phyloP scores from a whole-genome alignment of 1,139 yeast species.

The Protomyces lactucae-debilis region DNA sequence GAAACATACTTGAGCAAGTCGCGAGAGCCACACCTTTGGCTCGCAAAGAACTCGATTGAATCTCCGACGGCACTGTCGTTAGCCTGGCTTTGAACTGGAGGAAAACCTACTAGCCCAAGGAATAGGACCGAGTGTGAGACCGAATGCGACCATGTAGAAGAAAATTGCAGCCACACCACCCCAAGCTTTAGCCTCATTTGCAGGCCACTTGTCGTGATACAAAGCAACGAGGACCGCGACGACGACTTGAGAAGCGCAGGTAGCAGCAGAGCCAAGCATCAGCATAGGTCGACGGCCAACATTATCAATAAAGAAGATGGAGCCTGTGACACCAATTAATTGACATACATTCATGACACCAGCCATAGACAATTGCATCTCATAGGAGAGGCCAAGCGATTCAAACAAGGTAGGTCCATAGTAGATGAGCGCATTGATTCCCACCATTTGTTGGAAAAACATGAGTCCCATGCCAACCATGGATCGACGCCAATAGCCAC shows the following conservation, averaged over 20 bases:
- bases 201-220: conserved; percentile 20
- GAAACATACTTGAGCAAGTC: conserved; percentile 15
- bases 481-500: conserved; percentile 25
- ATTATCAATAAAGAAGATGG: conserved; percentile 50
- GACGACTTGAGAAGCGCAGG: conserved; percentile 60
- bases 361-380: conserved; percentile 37
- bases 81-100: background rate
- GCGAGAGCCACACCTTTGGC: conserved; percentile 30
- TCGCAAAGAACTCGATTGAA: conserved; percentile 26
- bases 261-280: conserved; percentile 57
- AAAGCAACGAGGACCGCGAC: conserved; percentile 53
- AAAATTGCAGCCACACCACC: conserved; percentile 21
- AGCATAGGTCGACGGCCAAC: conserved; percentile 67
- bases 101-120: conserved; percentile 21
- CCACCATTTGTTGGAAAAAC: conserved; percentile 67
- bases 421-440: conserved; percentile 63
- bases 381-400: conserved; percentile 47
- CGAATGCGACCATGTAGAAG: conserved; percentile 25
- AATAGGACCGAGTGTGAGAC: conserved; percentile 26
- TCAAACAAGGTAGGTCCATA: conserved; percentile 64
- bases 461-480: conserved; percentile 43
- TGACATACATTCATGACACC: conserved; percentile 32
- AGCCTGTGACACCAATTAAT: conserved; percentile 31
- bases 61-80: conserved; percentile 17
- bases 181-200: conserved; percentile 21